Percentiles rank a stretch among this genome's conserved stretches.
Evolutionary conservation across 2,329 filamentous ascomycete genomes (phyloP).

Genomic region (Beauveria brongniartii): DNA sequence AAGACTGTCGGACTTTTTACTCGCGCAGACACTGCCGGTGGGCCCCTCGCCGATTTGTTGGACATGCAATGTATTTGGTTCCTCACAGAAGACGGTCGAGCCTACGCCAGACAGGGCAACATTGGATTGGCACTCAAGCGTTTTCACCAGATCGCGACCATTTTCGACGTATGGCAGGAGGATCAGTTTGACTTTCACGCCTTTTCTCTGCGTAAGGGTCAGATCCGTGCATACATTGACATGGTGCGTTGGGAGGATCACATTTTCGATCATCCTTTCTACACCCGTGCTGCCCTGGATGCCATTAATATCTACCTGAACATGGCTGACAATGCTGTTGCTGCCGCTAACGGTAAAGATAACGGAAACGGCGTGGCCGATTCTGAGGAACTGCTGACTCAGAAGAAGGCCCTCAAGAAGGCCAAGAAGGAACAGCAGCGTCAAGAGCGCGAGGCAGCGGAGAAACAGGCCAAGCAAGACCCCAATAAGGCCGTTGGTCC

Average conservation of each 20-base stretch:
- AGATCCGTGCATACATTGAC: slow-evolving; percentile 88
- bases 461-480: slow-evolving; percentile 71
- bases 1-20: slow-evolving; percentile 93
- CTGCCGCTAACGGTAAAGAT: slow-evolving; percentile 56
- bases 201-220: slow-evolving; percentile 94
- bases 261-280: slow-evolving; percentile 88
- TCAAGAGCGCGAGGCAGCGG: slow-evolving; percentile 68
- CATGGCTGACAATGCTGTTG: slow-evolving; percentile 66
- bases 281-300: slow-evolving; percentile 70
- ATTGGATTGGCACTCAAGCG: slow-evolving; percentile 83
- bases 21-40: slow-evolving; percentile 77
- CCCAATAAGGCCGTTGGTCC: slow-evolving; percentile 64
- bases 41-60: slow-evolving; percentile 80
- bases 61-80: slow-evolving; percentile 99
- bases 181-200: slow-evolving; percentile 99
- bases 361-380: slow-evolving; percentile 40
- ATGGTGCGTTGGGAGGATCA: slow-evolving; percentile 96
- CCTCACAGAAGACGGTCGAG: slow-evolving; percentile 88
- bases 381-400: slow-evolving; percentile 55
- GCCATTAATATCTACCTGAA: slow-evolving; percentile 74
- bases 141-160: slow-evolving; percentile 78
- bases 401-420: slow-evolving; percentile 85
- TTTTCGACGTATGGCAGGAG: slow-evolving; percentile 96
- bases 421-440: slow-evolving; percentile 64
- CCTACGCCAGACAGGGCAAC: slow-evolving; percentile 75